Evolutionary conservation across 495 filamentous ascomycete species (phyloP).

Genomic region (Tuber magnatum): DNA sequence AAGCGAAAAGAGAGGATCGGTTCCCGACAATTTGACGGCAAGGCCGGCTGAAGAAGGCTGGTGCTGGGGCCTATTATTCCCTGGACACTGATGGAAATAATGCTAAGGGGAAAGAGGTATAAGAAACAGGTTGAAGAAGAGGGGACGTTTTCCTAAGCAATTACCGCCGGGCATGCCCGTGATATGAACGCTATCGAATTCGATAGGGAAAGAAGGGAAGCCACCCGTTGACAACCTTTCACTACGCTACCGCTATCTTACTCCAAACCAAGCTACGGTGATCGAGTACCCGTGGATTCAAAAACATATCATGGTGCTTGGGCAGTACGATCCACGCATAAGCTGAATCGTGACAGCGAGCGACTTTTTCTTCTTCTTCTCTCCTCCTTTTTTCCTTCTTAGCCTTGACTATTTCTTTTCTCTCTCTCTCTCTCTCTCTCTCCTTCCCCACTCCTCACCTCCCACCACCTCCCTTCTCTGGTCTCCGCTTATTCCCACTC

Average conservation of each 20-base stretch:
- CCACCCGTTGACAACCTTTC: not conserved
- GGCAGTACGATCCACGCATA: not conserved
- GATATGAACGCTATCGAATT: not conserved
- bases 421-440: too few species aligned
- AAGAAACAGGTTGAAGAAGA: not conserved
- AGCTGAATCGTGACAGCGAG: not conserved
- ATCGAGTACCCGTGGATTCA: not conserved
- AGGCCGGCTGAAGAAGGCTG: not conserved
- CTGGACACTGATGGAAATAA: not conserved
- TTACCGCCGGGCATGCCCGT: not conserved
- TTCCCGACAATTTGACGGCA: not conserved
- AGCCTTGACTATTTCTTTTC: not conserved
- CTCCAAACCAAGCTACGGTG: not conserved
- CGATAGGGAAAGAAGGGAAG: too few species aligned
- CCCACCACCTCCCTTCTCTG: not conserved
- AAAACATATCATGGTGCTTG: not conserved
- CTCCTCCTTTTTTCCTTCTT: too few species aligned
- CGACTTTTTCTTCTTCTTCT: not conserved
- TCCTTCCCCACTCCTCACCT: too few species aligned
- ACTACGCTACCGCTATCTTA: not conserved
- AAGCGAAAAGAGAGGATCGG: not conserved
- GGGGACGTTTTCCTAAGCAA: not conserved
- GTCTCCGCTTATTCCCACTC: not conserved
- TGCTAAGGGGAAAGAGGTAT: not conserved
- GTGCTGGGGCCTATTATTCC: not conserved